phyloP scores from a whole-genome alignment of 2,329 filamentous ascomycete species.

The Ustilaginoidea virens region DNA sequence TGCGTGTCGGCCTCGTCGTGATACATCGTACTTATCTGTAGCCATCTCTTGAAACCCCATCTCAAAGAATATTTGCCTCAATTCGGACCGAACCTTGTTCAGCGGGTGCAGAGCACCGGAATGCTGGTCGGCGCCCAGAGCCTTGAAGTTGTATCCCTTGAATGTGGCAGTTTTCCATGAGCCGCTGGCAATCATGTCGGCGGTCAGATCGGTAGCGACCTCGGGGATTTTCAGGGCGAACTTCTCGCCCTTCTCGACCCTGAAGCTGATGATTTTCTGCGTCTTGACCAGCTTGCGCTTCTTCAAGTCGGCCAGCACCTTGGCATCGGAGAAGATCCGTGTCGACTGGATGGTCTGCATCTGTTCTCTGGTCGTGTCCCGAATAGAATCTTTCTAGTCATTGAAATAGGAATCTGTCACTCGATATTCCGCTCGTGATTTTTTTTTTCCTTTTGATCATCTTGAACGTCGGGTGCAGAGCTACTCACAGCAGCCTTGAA shows the following conservation, averaged over 20 bases:
- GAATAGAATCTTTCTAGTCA: conserved; percentile 50
- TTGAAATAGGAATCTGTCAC: neutral
- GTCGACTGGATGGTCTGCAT: conserved; percentile 58
- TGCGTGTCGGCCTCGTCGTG: too few species aligned
- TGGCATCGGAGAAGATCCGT: conserved; percentile 51
- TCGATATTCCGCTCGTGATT: too few species aligned
- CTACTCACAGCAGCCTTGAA: conserved; percentile 6
- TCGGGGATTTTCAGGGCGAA: conserved; percentile 79
- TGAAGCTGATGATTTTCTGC: conserved; percentile 76
- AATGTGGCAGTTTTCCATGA: conserved; percentile 87
- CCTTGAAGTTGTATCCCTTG: conserved; percentile 73
- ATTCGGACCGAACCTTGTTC: conserved; percentile 91
- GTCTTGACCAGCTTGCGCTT: conserved; percentile 82
- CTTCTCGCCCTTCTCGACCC: conserved; percentile 69
- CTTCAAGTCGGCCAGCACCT: conserved; percentile 66
- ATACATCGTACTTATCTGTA: conserved; percentile 48
- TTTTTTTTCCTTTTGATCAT: too few species aligned
- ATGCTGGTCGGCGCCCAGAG: conserved; percentile 42
- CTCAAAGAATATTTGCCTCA: conserved; percentile 97
- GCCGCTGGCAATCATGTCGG: conserved; percentile 76
- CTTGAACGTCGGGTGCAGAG: too few species aligned
- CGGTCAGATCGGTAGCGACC: conserved; percentile 89
- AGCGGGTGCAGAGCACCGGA: conserved; percentile 52
- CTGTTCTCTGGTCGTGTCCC: conserved; percentile 64
- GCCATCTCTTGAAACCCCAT: conserved; percentile 99